Base-by-base conservation (phyloP, 768 basidiomycete genomes). In the Gautieria morchelliformis region DNA sequence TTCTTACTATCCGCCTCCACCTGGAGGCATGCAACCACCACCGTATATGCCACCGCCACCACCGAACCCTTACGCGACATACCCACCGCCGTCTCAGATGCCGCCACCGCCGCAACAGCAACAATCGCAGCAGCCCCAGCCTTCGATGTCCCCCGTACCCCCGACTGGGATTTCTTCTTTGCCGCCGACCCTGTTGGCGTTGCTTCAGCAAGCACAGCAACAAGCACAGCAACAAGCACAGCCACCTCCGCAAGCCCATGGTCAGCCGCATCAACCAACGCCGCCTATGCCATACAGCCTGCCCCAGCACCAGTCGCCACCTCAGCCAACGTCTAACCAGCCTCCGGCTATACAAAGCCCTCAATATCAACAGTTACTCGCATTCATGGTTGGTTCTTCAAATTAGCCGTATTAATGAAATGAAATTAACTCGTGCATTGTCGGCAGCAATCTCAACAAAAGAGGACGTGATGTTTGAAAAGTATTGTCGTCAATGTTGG, bases 141-240 rank as follows among this genome's bases (percentile, higher is more conserved):
- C 53, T 24, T 30, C 46, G 5, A 41, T n/a, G 37, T 46, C 51
- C 27, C 33, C 58, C n/a, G 37, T 41, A 3, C 27, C 58, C 24
- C 20, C 63, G 7, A 24, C 68, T 12, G 71, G 71, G 15, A 67
- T 89, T 19, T 37, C 35, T 10, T 10, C 35, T 37, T 9, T 37
- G 10, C 84, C 88, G 2, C 84, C 86, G 0, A 85, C 85, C 61
- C 75, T 90, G 17, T 70, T 89, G 52, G 84, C 87, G 0, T 62
- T 89, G 45, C 67, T 89, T 46, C 85, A 86, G 60, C 79, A 81
- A 59, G 69, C 64, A 11, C 75, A 73, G 46, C 65, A 68, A 44
- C 74, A 70, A 52, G 70, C 68, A 41, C 66, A 71, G 10, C 67
- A 66, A 12, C 60, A 69, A 10, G 63, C 59, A 32, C 66, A 73